phyloP scores from a whole-genome alignment of 768 basidiomycete genomes.

The Rhodosporidiobolus sp. region DNA sequence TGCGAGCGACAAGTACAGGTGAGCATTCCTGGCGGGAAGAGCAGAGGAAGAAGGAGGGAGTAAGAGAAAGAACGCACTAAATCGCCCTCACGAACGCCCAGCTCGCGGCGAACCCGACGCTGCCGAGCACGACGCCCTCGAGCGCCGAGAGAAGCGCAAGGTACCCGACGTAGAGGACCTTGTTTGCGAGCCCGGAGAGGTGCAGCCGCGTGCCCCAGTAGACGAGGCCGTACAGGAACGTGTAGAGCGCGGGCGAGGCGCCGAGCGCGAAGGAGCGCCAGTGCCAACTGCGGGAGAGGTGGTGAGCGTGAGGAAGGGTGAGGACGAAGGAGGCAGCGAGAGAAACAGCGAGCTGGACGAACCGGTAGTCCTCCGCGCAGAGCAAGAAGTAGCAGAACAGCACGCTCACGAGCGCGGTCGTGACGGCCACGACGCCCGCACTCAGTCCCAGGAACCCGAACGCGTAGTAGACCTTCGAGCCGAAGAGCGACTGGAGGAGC shows the following conservation, averaged over 20 bases:
- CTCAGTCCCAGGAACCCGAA: constrained; percentile 93
- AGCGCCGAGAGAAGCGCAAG: constrained; percentile 75
- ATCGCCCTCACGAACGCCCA: constrained; percentile 85
- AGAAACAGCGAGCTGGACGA: not conserved
- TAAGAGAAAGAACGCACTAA: constrained; percentile 57
- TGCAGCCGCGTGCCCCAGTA: constrained; percentile 64
- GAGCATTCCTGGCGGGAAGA: too few relatives aligned
- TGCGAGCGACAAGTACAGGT: constrained; percentile 4
- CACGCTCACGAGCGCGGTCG: constrained; percentile 54
- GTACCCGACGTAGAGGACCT: constrained; percentile 85
- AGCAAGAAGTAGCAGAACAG: constrained; percentile 66
- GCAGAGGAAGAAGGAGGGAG: not conserved
- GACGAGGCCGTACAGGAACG: constrained; percentile 68
- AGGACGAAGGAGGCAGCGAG: constrained; percentile 13
- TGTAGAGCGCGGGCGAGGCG: constrained; percentile 88
- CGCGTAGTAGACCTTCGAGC: constrained; percentile 84
- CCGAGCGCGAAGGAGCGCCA: constrained; percentile 92
- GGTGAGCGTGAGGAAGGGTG: not conserved
- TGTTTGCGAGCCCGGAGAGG: constrained; percentile 73
- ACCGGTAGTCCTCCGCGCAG: constrained; percentile 93
- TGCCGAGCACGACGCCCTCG: constrained; percentile 74
- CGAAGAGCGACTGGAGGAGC: constrained; percentile 84
- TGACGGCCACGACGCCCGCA: constrained; percentile 78
- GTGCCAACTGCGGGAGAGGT: constrained; percentile 87
- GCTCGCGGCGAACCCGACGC: constrained; percentile 84